Evolutionary conservation across 2,329 filamentous ascomycete species (phyloP), one percentile per base, ranked within the genome.

Genomic region (Shiraia bambusicola): DNA sequence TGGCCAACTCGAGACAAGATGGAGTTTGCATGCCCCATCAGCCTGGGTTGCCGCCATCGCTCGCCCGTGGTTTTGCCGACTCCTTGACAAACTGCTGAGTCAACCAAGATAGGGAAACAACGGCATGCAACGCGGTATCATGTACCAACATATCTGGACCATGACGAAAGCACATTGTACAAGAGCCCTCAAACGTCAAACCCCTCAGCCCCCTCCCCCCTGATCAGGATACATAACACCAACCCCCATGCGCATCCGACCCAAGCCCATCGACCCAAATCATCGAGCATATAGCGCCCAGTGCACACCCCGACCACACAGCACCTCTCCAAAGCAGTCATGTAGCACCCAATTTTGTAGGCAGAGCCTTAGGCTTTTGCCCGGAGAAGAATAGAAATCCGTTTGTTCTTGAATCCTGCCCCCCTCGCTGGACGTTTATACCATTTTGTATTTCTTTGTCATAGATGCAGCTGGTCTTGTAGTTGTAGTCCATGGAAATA

Each of bases 321-420:
- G 55, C 55, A 59, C 50, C 36, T 53, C 58, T 61, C 58, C 55
- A 52, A 43, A 54, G 47, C 48, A 49, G 44, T 61, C 58, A 60
- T 61, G 58, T 61, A 61, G 58, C 58, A 61, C 58, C 48, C 56
- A 42, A 55, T 58, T 54, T 61, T 61, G 58, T 61, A 61, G 53
- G 56, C 50, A 44, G 40, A 53, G 47, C 47, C 32, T 25, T 45
- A 36, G 36, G 42, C 40, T 43, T 41, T 50, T 31, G 56, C 56
- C 46, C 58, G 55, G 55, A 60, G 55, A 57, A 52, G 28, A 38
- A 43, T 56, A 57, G 50, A 59, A 47, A 50, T 49, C 40, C 50
- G 41, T 49, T 50, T 49, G 49, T 28, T 15, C 13, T 19, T 31
- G 19, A 40, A 45, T 50, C 40, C 45, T 45, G 42, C 32, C 37